Conservation (phyloP, 768 basidiomycete species). For the Leccinum subtestaceum region DNA sequence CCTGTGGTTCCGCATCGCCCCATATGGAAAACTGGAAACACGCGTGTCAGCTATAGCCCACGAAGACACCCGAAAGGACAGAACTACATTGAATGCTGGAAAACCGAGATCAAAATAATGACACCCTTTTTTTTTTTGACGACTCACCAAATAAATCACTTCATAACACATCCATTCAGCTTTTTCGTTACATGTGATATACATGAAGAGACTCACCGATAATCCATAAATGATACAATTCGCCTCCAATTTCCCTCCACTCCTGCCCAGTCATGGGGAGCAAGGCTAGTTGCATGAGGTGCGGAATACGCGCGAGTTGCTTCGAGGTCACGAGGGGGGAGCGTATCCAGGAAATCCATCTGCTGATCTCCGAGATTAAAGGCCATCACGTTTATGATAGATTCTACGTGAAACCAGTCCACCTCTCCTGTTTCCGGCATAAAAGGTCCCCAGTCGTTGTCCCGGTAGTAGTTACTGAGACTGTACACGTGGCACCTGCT, state of each 20-base stretch:
- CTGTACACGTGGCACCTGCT: slow-evolving; percentile 65
- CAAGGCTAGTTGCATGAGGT: slow-evolving; percentile 35
- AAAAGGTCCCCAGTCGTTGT: slow-evolving; percentile 62
- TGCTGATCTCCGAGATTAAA: slow-evolving; percentile 51
- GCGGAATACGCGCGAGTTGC: slow-evolving; percentile 55
- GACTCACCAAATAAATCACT: slow-evolving; percentile 29
- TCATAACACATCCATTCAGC: slow-evolving; percentile 6
- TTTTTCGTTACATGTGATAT: slow-evolving; percentile 31
- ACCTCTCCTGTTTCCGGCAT: slow-evolving; percentile 35
- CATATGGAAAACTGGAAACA: slow-evolving; percentile 15
- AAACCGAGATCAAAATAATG: background rate
- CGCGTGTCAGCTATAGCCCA: slow-evolving; percentile 2
- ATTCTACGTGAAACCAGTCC: slow-evolving; percentile 65
- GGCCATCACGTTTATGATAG: slow-evolving; percentile 52
- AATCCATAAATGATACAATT: slow-evolving; percentile 78
- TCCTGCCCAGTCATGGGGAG: slow-evolving; percentile 64
- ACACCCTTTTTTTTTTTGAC: background rate
- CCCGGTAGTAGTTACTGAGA: slow-evolving; percentile 52
- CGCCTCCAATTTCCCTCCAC: slow-evolving; percentile 74
- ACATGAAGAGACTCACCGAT: slow-evolving; percentile 43
- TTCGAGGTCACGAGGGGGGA: slow-evolving; percentile 51
- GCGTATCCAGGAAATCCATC: slow-evolving; percentile 32
- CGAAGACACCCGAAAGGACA: background rate
- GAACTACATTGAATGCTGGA: slow-evolving; percentile 52
- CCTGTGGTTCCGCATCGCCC: slow-evolving; percentile 23